phyloP scores from a whole-genome alignment of 345 rosid genomes.

The Salix purpurea region DNA sequence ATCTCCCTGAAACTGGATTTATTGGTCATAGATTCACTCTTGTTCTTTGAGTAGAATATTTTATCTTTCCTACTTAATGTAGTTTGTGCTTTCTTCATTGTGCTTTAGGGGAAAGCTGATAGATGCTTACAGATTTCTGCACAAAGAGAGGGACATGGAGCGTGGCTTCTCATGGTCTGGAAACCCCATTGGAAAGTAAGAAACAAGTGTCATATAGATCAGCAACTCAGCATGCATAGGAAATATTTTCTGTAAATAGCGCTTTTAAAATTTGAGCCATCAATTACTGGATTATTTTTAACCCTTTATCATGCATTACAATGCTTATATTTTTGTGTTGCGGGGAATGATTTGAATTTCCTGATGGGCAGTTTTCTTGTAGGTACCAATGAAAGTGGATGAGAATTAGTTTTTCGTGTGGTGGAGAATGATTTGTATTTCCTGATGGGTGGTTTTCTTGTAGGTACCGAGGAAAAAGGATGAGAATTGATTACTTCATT shows the following conservation, averaged over 20 bases:
- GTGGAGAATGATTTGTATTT: background rate
- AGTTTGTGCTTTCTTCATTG: conserved; percentile 7
- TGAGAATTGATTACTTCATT: conserved; percentile 84
- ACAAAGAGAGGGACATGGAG: conserved; percentile 84
- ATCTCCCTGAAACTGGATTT: background rate
- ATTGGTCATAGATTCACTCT: background rate
- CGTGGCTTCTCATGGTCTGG: conserved; percentile 96
- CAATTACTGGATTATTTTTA: background rate
- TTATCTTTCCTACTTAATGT: background rate
- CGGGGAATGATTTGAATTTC: background rate
- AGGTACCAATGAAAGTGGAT: conserved; percentile 89
- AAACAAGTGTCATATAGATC: background rate
- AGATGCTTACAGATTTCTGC: conserved; percentile 78
- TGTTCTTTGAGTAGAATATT: background rate
- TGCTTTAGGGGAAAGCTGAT: conserved; percentile 72
- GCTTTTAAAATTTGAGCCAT: background rate
- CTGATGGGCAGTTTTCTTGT: conserved; percentile 13
- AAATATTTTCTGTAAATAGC: background rate
- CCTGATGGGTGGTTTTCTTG: conserved; percentile 11
- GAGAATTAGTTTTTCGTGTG: conserved; percentile 53
- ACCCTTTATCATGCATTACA: background rate
- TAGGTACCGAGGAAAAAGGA: conserved; percentile 90
- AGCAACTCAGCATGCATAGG: background rate
- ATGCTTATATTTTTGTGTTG: background rate
- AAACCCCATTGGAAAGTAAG: conserved; percentile 87